phyloP scores from a whole-genome alignment of 1,284 basidiomycete genomes.

The Marasmius oreades region DNA sequence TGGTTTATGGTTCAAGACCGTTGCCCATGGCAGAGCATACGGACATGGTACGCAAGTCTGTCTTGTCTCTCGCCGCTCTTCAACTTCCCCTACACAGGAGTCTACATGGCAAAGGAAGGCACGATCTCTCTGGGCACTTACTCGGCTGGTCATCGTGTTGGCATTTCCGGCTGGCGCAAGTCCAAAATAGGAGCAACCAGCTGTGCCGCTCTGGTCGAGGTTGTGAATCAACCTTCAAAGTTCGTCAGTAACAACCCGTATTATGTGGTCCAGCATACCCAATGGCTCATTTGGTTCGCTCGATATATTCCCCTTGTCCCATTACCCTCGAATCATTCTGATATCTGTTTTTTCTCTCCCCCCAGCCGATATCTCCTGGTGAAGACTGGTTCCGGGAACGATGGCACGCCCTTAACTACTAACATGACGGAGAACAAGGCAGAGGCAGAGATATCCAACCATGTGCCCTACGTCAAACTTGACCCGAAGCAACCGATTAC shows the following conservation, averaged over 20 bases:
- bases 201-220: constrained; percentile 58
- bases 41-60: constrained; percentile 44
- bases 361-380: constrained; percentile 60
- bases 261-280: constrained; percentile 55
- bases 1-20: constrained; percentile 53
- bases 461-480: constrained; percentile 40
- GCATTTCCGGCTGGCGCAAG: constrained; percentile 38
- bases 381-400: constrained; percentile 23
- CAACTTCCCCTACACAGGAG: constrained; percentile 33
- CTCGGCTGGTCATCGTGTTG: constrained; percentile 27
- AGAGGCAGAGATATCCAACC: constrained; percentile 8
- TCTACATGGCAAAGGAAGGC: constrained; percentile 61
- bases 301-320: not conserved
- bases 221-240: constrained; percentile 50
- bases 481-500: constrained; percentile 34
- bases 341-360: not conserved
- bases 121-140: constrained; percentile 42
- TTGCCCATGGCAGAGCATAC: constrained; percentile 50
- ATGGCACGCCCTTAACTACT: not conserved
- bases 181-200: constrained; percentile 38
- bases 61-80: not conserved
- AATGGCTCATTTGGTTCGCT: constrained; percentile 62
- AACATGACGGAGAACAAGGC: constrained; percentile 9
- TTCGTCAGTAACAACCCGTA: constrained; percentile 48
- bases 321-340: not conserved